phyloP scores from a whole-genome alignment of 2,329 filamentous ascomycete species.

The Fusarium hostae region DNA sequence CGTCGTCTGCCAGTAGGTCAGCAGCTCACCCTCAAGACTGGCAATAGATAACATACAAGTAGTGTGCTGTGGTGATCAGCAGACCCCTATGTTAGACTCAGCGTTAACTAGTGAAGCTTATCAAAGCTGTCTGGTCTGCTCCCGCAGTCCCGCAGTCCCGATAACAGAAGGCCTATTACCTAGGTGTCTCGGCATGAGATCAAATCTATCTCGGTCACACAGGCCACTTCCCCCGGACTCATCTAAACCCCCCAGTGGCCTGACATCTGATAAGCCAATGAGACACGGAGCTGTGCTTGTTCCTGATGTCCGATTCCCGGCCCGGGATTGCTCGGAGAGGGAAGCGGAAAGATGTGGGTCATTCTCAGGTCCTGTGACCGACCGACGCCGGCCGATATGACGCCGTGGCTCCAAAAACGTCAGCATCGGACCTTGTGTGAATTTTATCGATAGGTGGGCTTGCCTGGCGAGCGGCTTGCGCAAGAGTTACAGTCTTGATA shows the following conservation, averaged over 20 bases:
- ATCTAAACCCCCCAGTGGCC: background rate
- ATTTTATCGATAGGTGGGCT: conserved; percentile 17
- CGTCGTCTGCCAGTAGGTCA: conserved; percentile 14
- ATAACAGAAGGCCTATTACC: conserved; percentile 6
- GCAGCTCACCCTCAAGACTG: conserved; percentile 22
- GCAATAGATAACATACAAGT: background rate
- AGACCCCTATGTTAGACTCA: conserved; percentile 20
- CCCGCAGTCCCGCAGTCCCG: background rate
- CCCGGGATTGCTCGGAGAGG: conserved; percentile 29
- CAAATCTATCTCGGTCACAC: conserved; percentile 20
- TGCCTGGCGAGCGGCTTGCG: conserved; percentile 19
- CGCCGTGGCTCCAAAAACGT: conserved; percentile 3
- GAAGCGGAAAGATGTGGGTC: conserved; percentile 43
- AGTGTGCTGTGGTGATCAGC: conserved; percentile 21
- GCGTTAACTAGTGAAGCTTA: conserved; percentile 1
- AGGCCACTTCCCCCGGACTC: conserved; percentile 32
- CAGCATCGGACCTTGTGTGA: conserved; percentile 32
- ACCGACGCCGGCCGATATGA: conserved; percentile 32
- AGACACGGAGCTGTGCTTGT: background rate
- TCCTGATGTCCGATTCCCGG: conserved; percentile 38
- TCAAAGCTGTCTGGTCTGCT: background rate
- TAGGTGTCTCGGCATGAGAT: conserved; percentile 17
- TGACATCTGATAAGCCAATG: conserved; percentile 18
- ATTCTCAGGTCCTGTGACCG: conserved; percentile 35
- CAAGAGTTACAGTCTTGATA: conserved; percentile 28